phyloP scores from a whole-genome alignment of 352 stramenopile species.

The Phytophthora ohioensis region DNA sequence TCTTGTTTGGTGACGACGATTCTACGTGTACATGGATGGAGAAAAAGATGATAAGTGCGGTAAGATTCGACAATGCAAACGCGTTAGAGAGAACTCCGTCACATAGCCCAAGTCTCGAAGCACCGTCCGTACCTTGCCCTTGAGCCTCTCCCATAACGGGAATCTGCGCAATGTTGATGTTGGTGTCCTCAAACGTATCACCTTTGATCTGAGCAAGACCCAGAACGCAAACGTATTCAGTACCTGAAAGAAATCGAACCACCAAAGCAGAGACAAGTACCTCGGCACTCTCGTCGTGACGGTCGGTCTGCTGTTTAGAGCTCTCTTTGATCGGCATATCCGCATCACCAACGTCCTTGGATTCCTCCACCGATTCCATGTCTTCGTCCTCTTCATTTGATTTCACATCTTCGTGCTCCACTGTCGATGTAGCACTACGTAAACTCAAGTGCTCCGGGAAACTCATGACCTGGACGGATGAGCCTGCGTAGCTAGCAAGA shows the following conservation, averaged over 20 bases:
- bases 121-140: conserved; percentile 23
- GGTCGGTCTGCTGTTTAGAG: conserved; percentile 27
- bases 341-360: conserved; percentile 4
- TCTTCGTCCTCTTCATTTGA: conserved; percentile 27
- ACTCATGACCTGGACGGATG: conserved; percentile 61
- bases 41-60: conserved; percentile 1
- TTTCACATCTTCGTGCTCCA: conserved; percentile 28
- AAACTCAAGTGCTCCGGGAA: conserved; percentile 80
- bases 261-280: conserved; percentile 20
- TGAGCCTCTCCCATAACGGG: conserved; percentile 11
- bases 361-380: conserved; percentile 20
- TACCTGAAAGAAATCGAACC: conserved; percentile 6
- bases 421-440: conserved; percentile 23
- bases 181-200: conserved; percentile 16
- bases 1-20: conserved; percentile 15
- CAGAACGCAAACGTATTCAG: conserved; percentile 1
- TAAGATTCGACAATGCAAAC: not conserved
- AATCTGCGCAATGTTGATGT: conserved; percentile 46
- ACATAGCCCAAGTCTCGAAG: not conserved
- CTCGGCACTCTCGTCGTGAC: conserved; percentile 19
- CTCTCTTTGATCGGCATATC: conserved; percentile 31
- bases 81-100: conserved; percentile 6
- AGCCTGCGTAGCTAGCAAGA: conserved; percentile 60
- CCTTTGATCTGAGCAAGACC: conserved; percentile 24
- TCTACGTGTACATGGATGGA: conserved; percentile 7